Evolutionary conservation across 2,329 filamentous ascomycete genomes (phyloP).

Genomic region (Ophiostoma pallidulum): DNA sequence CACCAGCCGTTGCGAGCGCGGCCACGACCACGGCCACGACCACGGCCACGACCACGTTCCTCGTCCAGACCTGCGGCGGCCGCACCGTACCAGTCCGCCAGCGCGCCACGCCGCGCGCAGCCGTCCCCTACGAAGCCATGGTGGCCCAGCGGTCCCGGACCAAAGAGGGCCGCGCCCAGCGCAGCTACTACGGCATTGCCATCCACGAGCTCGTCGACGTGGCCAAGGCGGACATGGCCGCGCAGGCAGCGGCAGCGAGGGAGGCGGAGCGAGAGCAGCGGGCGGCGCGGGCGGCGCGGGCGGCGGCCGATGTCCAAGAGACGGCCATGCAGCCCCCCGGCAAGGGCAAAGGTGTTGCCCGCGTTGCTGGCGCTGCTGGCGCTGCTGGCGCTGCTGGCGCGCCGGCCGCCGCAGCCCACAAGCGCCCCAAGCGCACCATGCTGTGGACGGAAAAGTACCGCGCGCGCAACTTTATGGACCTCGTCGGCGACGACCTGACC

Average conservation of each 20-base stretch:
- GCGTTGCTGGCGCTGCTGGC: neutral
- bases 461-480: constrained; percentile 80
- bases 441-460: constrained; percentile 98
- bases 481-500: constrained; percentile 89
- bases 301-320: neutral
- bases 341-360: neutral
- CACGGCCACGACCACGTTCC: too few relatives aligned
- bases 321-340: neutral
- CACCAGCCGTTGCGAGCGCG: too few relatives aligned
- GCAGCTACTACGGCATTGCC: constrained; percentile 84
- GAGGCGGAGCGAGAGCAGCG: neutral
- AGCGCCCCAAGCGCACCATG: constrained; percentile 38
- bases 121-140: constrained; percentile 54
- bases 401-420: neutral
- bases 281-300: neutral
- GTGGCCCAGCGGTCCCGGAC: constrained; percentile 58
- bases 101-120: constrained; percentile 35
- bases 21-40: too few relatives aligned
- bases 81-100: constrained; percentile 45
- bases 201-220: constrained; percentile 75
- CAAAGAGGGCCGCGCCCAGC: constrained; percentile 58
- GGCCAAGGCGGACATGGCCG: constrained; percentile 50
- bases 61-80: constrained; percentile 42
- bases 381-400: neutral
- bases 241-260: constrained; percentile 33